Conservation (phyloP, 2,329 filamentous ascomycete species). For the Teratosphaeria gauchensis region DNA sequence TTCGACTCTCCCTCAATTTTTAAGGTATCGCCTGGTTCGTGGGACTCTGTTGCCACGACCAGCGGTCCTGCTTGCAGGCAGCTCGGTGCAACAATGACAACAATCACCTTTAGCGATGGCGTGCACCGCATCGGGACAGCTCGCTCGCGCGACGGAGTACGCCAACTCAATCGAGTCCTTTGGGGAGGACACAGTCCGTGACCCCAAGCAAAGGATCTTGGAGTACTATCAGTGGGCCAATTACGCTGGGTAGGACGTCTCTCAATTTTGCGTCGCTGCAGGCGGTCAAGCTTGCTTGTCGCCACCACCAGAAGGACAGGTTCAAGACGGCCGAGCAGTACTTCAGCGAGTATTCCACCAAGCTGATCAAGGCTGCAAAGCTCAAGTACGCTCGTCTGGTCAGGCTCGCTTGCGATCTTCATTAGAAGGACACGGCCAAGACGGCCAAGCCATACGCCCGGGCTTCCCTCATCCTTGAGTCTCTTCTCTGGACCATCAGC, state of each 20-base stretch:
- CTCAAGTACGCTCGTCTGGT: slow-evolving; percentile 16
- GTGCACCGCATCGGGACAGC: too few relatives aligned
- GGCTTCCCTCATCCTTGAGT: too few relatives aligned
- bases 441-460: too few relatives aligned
- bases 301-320: slow-evolving; percentile 20
- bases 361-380: slow-evolving; percentile 14
- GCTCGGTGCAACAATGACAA: not conserved
- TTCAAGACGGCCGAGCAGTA: slow-evolving; percentile 17
- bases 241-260: slow-evolving; percentile 21
- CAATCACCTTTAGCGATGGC: not conserved
- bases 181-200: not conserved
- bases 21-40: too few relatives aligned
- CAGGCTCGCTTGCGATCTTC: too few relatives aligned
- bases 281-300: slow-evolving; percentile 22
- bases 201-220: not conserved
- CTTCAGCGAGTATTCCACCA: slow-evolving; percentile 21
- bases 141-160: too few relatives aligned
- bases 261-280: slow-evolving; percentile 15
- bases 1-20: not conserved
- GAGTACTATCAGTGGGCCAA: slow-evolving; percentile 24
- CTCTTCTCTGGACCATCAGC: too few relatives aligned
- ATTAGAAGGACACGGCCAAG: too few relatives aligned
- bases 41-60: too few relatives aligned
- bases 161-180: too few relatives aligned
- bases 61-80: not conserved